A percentile compares a stretch with the other conserved stretches of the same genome.
phyloP scores from a whole-genome alignment of 495 filamentous ascomycete species.

The Talaromyces ruber region DNA sequence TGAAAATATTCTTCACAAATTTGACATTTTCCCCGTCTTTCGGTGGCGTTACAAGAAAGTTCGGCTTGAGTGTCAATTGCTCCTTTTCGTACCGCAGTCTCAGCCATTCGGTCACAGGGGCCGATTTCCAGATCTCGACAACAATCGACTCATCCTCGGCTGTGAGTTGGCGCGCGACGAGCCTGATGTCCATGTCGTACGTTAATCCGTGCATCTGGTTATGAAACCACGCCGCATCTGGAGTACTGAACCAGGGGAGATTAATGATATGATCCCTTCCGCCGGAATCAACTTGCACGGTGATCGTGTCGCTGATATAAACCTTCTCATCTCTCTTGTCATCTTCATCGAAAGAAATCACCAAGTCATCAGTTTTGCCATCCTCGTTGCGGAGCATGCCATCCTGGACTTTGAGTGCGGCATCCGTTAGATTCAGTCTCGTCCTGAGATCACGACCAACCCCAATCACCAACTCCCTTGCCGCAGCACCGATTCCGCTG shows the following conservation, averaged over 20 bases:
- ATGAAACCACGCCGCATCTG: neutral
- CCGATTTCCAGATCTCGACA: slow-evolving; percentile 5
- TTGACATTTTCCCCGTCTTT: neutral
- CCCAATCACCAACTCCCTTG: neutral
- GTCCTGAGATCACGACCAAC: neutral
- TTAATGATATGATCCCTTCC: neutral
- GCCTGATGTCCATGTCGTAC: neutral
- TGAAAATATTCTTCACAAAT: neutral
- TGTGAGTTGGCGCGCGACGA: neutral
- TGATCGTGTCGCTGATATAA: neutral
- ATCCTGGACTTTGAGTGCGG: neutral
- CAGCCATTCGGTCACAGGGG: neutral
- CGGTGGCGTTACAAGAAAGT: neutral
- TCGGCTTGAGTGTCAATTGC: neutral
- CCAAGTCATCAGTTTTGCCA: neutral
- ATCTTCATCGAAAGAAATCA: neutral
- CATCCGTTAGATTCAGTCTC: neutral
- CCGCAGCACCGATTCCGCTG: neutral
- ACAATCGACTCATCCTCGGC: neutral
- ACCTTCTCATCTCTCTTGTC: neutral
- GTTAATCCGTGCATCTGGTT: slow-evolving; percentile 2
- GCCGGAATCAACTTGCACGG: neutral
- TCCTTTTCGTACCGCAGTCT: neutral
- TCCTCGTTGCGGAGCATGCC: neutral
- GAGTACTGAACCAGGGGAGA: slow-evolving; percentile 1